Percentiles rank a stretch among this genome's conserved stretches.
phyloP scores from a whole-genome alignment of 2,329 filamentous ascomycete species.

The Basipetospora chlamydospora region DNA sequence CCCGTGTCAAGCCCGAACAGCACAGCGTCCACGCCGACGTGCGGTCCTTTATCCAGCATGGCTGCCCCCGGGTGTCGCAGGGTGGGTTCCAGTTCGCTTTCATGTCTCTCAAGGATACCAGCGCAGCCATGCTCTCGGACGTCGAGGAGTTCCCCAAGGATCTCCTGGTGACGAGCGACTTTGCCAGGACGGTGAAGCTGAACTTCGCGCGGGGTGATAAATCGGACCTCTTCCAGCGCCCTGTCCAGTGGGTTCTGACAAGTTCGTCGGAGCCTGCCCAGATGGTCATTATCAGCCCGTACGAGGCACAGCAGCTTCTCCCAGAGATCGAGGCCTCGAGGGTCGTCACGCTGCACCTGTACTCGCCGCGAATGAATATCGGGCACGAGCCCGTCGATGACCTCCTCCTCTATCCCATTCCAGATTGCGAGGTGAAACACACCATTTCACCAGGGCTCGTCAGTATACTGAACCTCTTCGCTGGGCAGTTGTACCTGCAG shows the following conservation, averaged over 20 bases:
- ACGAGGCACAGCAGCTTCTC: conserved; percentile 41
- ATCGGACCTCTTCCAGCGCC: conserved; percentile 33
- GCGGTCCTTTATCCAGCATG: conserved; percentile 15
- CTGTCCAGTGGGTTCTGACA: conserved; percentile 39
- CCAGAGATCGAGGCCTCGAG: conserved; percentile 19
- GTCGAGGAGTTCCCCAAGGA: conserved; percentile 17
- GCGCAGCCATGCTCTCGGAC: conserved; percentile 15
- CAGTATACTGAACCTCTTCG: conserved; percentile 47
- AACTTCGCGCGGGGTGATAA: background rate
- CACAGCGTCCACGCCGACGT: conserved; percentile 32
- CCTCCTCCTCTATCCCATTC: conserved; percentile 28
- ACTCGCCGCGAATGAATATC: conserved; percentile 28
- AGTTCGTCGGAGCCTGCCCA: conserved; percentile 6
- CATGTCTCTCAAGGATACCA: conserved; percentile 22
- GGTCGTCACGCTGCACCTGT: conserved; percentile 32
- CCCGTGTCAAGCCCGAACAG: conserved; percentile 17
- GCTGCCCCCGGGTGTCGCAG: too few relatives aligned
- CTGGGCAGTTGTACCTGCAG: conserved; percentile 50
- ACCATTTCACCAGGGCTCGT: conserved; percentile 9
- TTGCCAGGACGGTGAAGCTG: conserved; percentile 25
- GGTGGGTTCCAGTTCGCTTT: conserved; percentile 24
- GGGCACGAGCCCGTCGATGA: conserved; percentile 25
- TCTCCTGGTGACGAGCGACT: conserved; percentile 37
- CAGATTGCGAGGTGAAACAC: conserved; percentile 9
- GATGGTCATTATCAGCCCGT: conserved; percentile 45